phyloP scores from a whole-genome alignment of 306 rosid species.

The Arachis stenosperma region DNA sequence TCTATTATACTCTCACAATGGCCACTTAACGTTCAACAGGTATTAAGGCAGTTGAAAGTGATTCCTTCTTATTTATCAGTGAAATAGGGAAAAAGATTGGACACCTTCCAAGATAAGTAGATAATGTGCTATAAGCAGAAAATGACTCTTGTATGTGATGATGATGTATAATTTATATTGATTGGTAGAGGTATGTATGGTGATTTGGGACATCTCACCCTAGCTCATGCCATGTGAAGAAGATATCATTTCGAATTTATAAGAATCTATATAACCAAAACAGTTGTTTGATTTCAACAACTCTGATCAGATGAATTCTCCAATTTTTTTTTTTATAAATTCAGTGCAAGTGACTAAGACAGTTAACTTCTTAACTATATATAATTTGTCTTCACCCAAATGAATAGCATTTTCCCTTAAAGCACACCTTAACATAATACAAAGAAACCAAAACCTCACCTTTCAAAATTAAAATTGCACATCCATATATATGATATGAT shows the following conservation, averaged over 20 bases:
- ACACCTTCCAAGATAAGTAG: conserved; percentile 61
- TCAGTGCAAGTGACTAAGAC: conserved; percentile 42
- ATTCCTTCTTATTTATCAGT: conserved; percentile 29
- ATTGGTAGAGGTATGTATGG: conserved; percentile 9
- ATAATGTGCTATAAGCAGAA: conserved; percentile 39
- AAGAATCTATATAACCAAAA: conserved; percentile 34
- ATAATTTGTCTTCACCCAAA: conserved; percentile 41
- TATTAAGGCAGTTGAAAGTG: conserved; percentile 31
- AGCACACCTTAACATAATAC: conserved; percentile 50
- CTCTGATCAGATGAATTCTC: neutral
- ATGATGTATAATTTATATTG: too few relatives aligned
- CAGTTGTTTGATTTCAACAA: conserved; percentile 46
- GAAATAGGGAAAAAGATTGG: conserved; percentile 63
- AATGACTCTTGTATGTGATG: conserved; percentile 38
- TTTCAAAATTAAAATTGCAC: conserved; percentile 11
- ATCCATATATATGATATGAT: conserved; percentile 37
- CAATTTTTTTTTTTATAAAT: conserved; percentile 12
- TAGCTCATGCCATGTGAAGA: conserved; percentile 30
- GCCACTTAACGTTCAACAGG: too few relatives aligned
- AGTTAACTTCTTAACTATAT: conserved; percentile 49
- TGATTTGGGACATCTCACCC: conserved; percentile 59
- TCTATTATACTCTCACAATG: too few relatives aligned
- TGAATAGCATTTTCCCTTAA: conserved; percentile 46
- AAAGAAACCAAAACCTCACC: conserved; percentile 51
- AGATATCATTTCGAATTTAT: conserved; percentile 41